Evolutionary conservation across 23 red algal genomes (phyloP).

Genomic region (Chondrus crispus): DNA sequence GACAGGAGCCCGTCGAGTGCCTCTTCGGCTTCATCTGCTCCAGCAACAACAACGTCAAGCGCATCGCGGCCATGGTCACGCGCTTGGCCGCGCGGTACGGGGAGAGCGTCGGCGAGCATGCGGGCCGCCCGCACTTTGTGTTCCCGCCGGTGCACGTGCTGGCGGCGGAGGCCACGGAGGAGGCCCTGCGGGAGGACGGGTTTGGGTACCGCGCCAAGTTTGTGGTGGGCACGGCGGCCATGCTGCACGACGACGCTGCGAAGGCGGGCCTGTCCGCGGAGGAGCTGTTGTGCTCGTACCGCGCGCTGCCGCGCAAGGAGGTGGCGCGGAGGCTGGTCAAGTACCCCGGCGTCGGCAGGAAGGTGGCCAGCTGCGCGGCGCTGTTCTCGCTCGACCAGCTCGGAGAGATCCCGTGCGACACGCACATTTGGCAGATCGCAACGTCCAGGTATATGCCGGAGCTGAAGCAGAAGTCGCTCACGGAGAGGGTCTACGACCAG

Average conservation of each 20-base stretch:
- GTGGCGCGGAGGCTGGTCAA: slow-evolving; percentile 44
- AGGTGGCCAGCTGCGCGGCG: slow-evolving; percentile 88
- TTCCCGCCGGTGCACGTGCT: slow-evolving; percentile 77
- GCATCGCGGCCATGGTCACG: slow-evolving; percentile 80
- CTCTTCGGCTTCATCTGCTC: slow-evolving; percentile 93
- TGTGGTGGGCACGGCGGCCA: slow-evolving; percentile 46
- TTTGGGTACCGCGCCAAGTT: slow-evolving; percentile 96
- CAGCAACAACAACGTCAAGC: slow-evolving; percentile 86
- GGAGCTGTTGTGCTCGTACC: slow-evolving; percentile 50
- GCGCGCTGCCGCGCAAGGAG: slow-evolving; percentile 28
- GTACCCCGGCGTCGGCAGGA: slow-evolving; percentile 84
- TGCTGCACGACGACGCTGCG: not conserved
- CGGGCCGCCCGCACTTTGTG: slow-evolving; percentile 18
- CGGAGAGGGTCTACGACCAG: slow-evolving; percentile 54
- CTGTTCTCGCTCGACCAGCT: slow-evolving; percentile 78
- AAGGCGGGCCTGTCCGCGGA: slow-evolving; percentile 30
- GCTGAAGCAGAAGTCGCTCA: slow-evolving; percentile 76
- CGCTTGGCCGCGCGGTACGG: slow-evolving; percentile 72
- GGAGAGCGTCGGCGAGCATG: slow-evolving; percentile 14
- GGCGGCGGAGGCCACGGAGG: slow-evolving; percentile 47
- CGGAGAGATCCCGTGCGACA: slow-evolving; percentile 90
- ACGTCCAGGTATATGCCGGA: slow-evolving; percentile 68
- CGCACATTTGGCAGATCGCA: slow-evolving; percentile 92
- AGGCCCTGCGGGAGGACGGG: slow-evolving; percentile 52
- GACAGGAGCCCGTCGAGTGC: slow-evolving; percentile 79